Percentiles rank a stretch among this genome's conserved stretches.
Conservation (phyloP, 2,329 filamentous ascomycete genomes). For the Decorospora gaudefroyi region DNA sequence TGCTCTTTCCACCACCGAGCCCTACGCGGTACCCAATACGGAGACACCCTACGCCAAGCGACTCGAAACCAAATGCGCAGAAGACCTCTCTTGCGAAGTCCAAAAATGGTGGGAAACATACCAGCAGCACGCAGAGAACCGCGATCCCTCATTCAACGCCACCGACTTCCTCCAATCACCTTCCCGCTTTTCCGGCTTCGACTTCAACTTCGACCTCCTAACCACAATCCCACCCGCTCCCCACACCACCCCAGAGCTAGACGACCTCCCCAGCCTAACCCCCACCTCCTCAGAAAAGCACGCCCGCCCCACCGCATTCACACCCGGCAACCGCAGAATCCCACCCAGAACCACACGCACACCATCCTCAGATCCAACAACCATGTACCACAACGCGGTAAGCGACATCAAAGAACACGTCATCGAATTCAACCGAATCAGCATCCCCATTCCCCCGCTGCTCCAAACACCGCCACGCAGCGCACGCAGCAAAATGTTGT, state of each 20-base stretch:
- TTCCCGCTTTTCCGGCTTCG: slow-evolving; percentile 32
- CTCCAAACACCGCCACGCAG: slow-evolving; percentile 31
- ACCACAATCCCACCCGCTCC: slow-evolving; percentile 6
- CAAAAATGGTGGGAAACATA: slow-evolving; percentile 36
- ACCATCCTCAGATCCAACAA: slow-evolving; percentile 11
- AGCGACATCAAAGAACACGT: slow-evolving; percentile 35
- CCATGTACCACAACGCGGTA: slow-evolving; percentile 11
- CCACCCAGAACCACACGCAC: slow-evolving; percentile 8
- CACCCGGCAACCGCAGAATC: slow-evolving; percentile 1
- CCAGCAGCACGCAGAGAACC: slow-evolving; percentile 34
- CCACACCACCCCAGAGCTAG: slow-evolving; percentile 24
- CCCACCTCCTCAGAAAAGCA: slow-evolving; percentile 25
- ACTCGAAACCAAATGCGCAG: slow-evolving; percentile 14
- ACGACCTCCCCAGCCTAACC: slow-evolving; percentile 27
- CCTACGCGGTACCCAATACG: background rate
- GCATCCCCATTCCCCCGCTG: slow-evolving; percentile 24
- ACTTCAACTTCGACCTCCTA: slow-evolving; percentile 31
- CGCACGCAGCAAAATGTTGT: slow-evolving; percentile 12
- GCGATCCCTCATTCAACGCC: slow-evolving; percentile 33
- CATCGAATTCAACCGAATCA: slow-evolving; percentile 30
- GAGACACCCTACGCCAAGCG: background rate
- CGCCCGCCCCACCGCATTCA: slow-evolving; percentile 6
- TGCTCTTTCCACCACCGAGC: slow-evolving; percentile 3
- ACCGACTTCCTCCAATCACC: slow-evolving; percentile 35
- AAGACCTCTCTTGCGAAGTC: slow-evolving; percentile 18